Conservation (phyloP, 345 rosid species). For the Eucalyptus tenuipes region DNA sequence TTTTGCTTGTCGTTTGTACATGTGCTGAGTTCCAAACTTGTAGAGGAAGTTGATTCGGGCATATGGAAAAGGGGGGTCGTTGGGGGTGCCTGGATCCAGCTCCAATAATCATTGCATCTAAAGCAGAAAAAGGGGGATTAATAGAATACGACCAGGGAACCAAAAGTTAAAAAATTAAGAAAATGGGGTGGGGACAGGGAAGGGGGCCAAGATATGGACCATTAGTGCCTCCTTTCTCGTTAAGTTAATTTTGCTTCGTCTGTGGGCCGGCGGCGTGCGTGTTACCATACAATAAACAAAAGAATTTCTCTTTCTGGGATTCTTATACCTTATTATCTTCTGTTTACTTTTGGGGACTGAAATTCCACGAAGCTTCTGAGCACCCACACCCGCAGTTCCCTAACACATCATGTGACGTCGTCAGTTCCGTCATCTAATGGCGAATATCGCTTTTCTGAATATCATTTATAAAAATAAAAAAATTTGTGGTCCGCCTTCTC, state of each 20-base stretch:
- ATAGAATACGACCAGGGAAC: background rate
- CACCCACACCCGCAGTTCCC: background rate
- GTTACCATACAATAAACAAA: background rate
- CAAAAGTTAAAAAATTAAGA: background rate
- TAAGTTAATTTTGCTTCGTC: background rate
- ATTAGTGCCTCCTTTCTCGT: background rate
- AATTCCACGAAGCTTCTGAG: background rate
- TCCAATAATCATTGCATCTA: background rate
- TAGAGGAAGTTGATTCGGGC: background rate
- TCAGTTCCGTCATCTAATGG: background rate
- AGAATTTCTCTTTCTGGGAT: background rate
- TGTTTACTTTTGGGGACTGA: background rate
- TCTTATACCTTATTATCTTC: background rate
- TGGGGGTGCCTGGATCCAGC: background rate
- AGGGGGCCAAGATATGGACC: background rate
- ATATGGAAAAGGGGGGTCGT: background rate
- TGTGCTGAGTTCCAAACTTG: background rate
- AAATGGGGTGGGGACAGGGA: background rate
- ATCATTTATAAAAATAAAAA: background rate
- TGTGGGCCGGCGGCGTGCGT: background rate
- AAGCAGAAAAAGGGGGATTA: background rate
- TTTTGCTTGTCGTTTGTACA: background rate
- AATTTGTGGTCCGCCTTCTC: background rate
- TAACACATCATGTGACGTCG: background rate
- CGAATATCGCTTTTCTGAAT: background rate